These are phyloP conservation scores for Petunia secreta DNA, from an alignment of 257 asterid genomes.

Conservation along the genomic window DNA sequence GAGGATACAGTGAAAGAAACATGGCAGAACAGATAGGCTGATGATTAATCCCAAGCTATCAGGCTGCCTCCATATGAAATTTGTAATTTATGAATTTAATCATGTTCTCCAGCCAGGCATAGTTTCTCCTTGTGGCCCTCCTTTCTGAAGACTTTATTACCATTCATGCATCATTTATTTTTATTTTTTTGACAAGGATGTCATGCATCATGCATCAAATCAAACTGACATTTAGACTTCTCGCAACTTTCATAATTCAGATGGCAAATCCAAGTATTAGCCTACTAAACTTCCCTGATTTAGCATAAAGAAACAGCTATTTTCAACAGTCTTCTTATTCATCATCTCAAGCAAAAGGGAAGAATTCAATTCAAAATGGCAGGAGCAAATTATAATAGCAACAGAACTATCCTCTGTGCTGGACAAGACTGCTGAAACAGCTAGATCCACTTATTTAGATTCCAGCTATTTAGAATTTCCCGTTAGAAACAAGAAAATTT, in stretches of 20 bases:
- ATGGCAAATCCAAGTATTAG: background rate
- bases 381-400: background rate
- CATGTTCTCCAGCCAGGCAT: background rate
- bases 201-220: background rate
- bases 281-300: background rate
- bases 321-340: background rate
- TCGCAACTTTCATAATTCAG: background rate
- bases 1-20: background rate
- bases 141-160: background rate
- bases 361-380: conserved; percentile 6
- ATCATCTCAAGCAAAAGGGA: background rate
- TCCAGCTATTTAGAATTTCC: background rate
- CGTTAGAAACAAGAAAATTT: conserved; percentile 7
- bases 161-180: background rate
- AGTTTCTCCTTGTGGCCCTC: background rate
- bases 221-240: background rate
- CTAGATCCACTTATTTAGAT: background rate
- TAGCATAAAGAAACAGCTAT: conserved; percentile 3
- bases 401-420: background rate
- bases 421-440: background rate
- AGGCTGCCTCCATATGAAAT: background rate
- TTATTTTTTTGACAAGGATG: no score
- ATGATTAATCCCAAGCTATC: background rate
- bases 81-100: background rate
- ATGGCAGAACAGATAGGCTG: background rate